These are phyloP conservation scores for Biscutella laevigata DNA, from an alignment of 441 rosid genomes.

Conservation along the genomic window DNA sequence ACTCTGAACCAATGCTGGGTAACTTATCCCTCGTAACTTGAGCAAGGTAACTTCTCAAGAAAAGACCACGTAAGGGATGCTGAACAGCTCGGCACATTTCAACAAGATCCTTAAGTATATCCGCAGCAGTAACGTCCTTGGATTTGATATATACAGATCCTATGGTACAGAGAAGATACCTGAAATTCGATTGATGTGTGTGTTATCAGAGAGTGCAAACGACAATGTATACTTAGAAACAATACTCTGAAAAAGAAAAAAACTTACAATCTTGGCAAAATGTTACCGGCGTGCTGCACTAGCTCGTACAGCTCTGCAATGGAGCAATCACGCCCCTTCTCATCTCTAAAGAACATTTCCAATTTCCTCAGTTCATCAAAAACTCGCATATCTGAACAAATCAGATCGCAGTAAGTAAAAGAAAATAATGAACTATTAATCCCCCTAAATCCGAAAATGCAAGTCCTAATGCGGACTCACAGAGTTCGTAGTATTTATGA, in stretches of 20 bases:
- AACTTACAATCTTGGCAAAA: constrained; percentile 90
- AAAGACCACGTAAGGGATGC: constrained; percentile 73
- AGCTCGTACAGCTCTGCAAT: constrained; percentile 84
- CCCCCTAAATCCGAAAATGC: not conserved
- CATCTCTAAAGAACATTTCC: constrained; percentile 88
- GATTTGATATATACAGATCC: constrained; percentile 76
- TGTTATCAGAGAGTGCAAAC: not conserved
- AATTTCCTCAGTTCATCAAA: constrained; percentile 85
- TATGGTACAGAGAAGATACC: constrained; percentile 71
- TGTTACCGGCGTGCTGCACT: constrained; percentile 98
- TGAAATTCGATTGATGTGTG: constrained; percentile 12
- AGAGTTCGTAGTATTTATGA: constrained; percentile 86
- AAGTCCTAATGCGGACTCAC: constrained; percentile 46
- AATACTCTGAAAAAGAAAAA: not conserved
- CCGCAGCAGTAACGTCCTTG: constrained; percentile 62
- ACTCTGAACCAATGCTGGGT: constrained; percentile 57
- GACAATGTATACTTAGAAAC: constrained; percentile 2
- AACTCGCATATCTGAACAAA: constrained; percentile 68
- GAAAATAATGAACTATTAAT: not conserved
- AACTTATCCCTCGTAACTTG: constrained; percentile 65
- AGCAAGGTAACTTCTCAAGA: constrained; percentile 70
- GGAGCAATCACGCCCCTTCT: constrained; percentile 85
- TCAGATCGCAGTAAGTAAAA: constrained; percentile 9
- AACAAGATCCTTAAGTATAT: constrained; percentile 70
- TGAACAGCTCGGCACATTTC: constrained; percentile 84